Evolutionary conservation across 371 early-diverging fungal species (phyloP).

Genomic region (Mycotypha africana): DNA sequence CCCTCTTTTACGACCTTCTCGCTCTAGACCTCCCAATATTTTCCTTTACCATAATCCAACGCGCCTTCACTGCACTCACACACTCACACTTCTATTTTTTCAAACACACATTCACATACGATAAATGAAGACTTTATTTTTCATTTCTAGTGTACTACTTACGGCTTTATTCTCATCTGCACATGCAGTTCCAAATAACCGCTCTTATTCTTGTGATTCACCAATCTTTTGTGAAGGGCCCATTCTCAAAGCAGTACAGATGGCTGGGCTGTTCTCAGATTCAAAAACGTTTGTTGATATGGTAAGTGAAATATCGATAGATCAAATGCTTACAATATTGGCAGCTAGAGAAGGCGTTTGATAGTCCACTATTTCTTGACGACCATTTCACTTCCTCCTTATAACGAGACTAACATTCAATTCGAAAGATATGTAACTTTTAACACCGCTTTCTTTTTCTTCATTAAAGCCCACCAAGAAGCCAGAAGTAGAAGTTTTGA

Average conservation of each 20-base stretch:
- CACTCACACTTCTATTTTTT: neutral
- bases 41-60: too few relatives aligned
- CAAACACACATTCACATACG: too few relatives aligned
- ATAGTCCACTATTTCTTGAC: too few relatives aligned
- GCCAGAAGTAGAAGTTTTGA: constrained; percentile 48
- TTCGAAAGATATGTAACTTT: neutral
- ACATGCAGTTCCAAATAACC: neutral
- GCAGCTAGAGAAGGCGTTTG: too few relatives aligned
- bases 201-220: constrained; percentile 44
- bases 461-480: constrained; percentile 49
- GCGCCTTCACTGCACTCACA: too few relatives aligned
- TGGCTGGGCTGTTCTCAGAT: constrained; percentile 55
- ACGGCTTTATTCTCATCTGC: too few relatives aligned
- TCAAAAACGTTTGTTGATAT: constrained; percentile 71
- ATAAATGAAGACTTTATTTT: too few relatives aligned
- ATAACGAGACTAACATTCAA: too few relatives aligned
- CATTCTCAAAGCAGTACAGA: constrained; percentile 55
- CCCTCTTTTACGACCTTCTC: too few relatives aligned
- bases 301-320: constrained; percentile 20
- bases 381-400: too few relatives aligned
- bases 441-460: neutral
- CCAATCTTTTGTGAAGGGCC: constrained; percentile 69
- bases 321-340: neutral
- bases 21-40: too few relatives aligned
- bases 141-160: too few relatives aligned